Conservation (phyloP, 164 flowering plant species). For the Vitis vinifera region DNA sequence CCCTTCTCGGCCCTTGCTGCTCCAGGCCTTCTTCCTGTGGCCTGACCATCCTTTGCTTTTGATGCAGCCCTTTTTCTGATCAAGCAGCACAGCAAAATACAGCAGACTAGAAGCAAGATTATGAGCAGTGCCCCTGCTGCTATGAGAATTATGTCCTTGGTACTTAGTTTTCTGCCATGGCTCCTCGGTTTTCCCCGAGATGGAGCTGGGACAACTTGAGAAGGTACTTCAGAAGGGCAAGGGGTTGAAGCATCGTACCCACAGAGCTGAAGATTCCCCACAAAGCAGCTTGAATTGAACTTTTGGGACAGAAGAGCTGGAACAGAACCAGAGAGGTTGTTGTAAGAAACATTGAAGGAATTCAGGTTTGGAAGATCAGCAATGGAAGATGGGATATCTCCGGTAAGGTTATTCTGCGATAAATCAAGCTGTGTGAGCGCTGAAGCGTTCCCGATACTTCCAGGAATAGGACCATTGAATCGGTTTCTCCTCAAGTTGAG, state of each 20-base stretch:
- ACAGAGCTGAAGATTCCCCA: constrained; percentile 83
- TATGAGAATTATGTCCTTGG: constrained; percentile 76
- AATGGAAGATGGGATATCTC: constrained; percentile 67
- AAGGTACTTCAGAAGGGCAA: constrained; percentile 42
- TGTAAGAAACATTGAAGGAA: constrained; percentile 77
- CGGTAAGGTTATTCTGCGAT: constrained; percentile 55
- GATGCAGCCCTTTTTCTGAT: constrained; percentile 48
- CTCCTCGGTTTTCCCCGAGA: neutral
- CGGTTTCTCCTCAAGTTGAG: constrained; percentile 51
- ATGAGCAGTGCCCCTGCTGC: constrained; percentile 62
- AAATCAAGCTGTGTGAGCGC: constrained; percentile 58
- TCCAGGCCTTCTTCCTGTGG: constrained; percentile 1
- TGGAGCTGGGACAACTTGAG: constrained; percentile 34
- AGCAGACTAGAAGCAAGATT: constrained; percentile 58
- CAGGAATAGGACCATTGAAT: constrained; percentile 59
- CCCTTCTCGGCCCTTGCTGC: constrained; percentile 22
- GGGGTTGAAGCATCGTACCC: constrained; percentile 60
- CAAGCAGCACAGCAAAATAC: constrained; percentile 66
- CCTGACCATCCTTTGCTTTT: constrained; percentile 27
- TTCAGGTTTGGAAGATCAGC: constrained; percentile 47
- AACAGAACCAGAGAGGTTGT: constrained; percentile 85
- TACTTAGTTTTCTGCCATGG: constrained; percentile 43
- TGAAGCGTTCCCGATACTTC: constrained; percentile 48
- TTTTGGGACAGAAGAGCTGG: constrained; percentile 50
- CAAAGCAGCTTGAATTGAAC: constrained; percentile 86